Evolutionary conservation across 768 basidiomycete genomes (phyloP).

Genomic region (Clavulina sp.): DNA sequence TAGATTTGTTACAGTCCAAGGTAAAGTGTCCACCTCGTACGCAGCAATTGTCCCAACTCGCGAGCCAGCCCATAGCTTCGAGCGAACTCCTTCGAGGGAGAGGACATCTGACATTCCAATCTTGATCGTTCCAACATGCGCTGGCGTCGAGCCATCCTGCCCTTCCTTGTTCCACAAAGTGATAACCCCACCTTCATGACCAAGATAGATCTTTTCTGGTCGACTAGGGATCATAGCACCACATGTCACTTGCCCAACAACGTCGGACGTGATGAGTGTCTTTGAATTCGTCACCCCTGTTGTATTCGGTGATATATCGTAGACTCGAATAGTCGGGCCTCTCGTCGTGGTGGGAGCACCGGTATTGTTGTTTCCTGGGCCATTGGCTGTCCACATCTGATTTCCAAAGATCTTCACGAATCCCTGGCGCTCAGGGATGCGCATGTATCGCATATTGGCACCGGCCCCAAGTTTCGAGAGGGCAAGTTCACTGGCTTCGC

Average conservation of each 20-base stretch:
- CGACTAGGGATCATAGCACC: conserved; percentile 58
- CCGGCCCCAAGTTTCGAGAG: conserved; percentile 33
- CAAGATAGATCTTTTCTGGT: conserved; percentile 56
- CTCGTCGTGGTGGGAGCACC: conserved; percentile 19
- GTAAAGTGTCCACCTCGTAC: conserved; percentile 53
- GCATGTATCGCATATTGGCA: conserved; percentile 10
- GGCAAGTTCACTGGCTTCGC: not conserved
- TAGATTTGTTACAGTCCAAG: conserved; percentile 75
- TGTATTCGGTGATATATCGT: conserved; percentile 32
- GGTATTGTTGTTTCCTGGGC: conserved; percentile 14
- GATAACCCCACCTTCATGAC: conserved; percentile 82
- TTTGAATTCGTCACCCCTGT: conserved; percentile 8
- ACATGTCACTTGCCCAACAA: conserved; percentile 67
- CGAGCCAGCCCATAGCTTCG: conserved; percentile 74
- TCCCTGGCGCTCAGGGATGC: conserved; percentile 67
- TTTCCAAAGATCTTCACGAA: conserved; percentile 60
- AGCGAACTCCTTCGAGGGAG: conserved; percentile 66
- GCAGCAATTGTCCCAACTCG: conserved; percentile 67
- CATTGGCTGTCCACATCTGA: conserved; percentile 64
- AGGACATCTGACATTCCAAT: conserved; percentile 69
- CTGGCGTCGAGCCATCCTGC: not conserved
- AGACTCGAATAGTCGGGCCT: conserved; percentile 62
- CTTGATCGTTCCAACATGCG: conserved; percentile 46
- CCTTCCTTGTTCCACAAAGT: conserved; percentile 50
- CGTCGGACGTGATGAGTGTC: conserved; percentile 12